phyloP scores from a whole-genome alignment of 2,329 filamentous ascomycete genomes.

The Samsoniella hepiali region DNA sequence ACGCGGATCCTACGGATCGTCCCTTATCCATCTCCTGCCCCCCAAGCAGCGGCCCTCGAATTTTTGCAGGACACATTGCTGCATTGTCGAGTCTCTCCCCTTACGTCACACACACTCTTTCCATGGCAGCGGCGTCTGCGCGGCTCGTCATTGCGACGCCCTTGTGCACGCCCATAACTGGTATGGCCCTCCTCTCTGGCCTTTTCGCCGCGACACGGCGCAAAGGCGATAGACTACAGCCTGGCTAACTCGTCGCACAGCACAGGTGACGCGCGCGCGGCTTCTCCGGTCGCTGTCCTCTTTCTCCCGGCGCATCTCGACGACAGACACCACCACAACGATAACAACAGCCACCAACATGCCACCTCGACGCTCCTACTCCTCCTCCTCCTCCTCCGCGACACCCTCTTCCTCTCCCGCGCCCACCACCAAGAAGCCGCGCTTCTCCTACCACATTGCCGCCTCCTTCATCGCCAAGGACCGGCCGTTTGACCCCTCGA shows the following conservation, averaged over 20 bases:
- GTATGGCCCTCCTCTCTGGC: background rate
- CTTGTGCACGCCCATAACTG: conserved; percentile 3
- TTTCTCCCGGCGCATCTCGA: background rate
- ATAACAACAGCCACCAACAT: background rate
- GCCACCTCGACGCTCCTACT: conserved; percentile 10
- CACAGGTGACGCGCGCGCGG: conserved; percentile 5
- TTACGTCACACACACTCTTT: conserved; percentile 3
- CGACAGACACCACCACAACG: background rate
- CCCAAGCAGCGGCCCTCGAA: background rate
- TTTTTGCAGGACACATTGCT: background rate
- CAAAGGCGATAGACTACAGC: no score
- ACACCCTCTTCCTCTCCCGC: conserved; percentile 21
- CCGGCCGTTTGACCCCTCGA: conserved; percentile 62
- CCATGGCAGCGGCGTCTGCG: conserved; percentile 13
- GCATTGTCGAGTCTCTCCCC: background rate
- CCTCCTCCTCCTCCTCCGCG: conserved; percentile 21
- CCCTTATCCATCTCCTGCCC: background rate
- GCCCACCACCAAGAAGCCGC: conserved; percentile 21
- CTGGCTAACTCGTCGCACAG: conserved; percentile 6
- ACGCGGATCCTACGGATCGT: background rate
- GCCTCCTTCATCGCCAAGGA: conserved; percentile 75
- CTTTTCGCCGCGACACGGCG: no score
- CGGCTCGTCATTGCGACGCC: conserved; percentile 18
- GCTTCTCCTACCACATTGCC: conserved; percentile 66
- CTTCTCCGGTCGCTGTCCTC: conserved; percentile 12